Evolutionary conservation across 2,329 filamentous ascomycete species (phyloP), one percentile per base, ranked within the genome.

Genomic region (Fusarium miscanthi): DNA sequence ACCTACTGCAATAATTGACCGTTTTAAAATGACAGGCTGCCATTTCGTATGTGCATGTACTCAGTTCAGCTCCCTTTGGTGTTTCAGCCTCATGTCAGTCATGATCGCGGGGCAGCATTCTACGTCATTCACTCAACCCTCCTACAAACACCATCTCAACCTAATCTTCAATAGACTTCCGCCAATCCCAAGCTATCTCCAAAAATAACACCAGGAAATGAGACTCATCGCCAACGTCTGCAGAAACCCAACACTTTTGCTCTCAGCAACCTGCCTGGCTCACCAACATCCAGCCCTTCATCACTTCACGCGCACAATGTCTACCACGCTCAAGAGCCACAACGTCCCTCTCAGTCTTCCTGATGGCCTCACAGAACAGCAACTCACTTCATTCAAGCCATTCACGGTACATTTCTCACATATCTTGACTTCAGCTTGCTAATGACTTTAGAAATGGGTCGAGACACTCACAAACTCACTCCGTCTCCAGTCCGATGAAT

Each of bases 311-410:
- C 75, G 69, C 66, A 46, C 45, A 25, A 78, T 78, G 75, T 72
- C 76, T 8, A 74, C 72, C 4, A 75, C 73, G 9, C 72, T 78
- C 43, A 54, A 68, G 19, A 63, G 63, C 25, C 74, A 82, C 33
- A 72, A 80, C 60, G 76, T 87, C 57, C 78, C 81, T 7, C 81
- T 89, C 57, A 82, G 77, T 14, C 80, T 88, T 1, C 83, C 85
- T 1, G 76, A 82, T 0, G 85, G 82, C 6, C 81, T 88, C 25
- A 78, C 84, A 1, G 77, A 85, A 60, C 79, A 85, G 0, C 81
- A 86, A 59, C 78, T 89, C 3, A 77, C 82, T 16, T 74, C 74
- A 10, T 89, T 89, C 72, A 81, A 81, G 11, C 86, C 87, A 0
- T 89, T 89, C 74, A 85, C 82, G 19, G 87, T 87, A 77, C 72